Conservation (phyloP, 495 filamentous ascomycete genomes). For the Neurospora terricola region DNA sequence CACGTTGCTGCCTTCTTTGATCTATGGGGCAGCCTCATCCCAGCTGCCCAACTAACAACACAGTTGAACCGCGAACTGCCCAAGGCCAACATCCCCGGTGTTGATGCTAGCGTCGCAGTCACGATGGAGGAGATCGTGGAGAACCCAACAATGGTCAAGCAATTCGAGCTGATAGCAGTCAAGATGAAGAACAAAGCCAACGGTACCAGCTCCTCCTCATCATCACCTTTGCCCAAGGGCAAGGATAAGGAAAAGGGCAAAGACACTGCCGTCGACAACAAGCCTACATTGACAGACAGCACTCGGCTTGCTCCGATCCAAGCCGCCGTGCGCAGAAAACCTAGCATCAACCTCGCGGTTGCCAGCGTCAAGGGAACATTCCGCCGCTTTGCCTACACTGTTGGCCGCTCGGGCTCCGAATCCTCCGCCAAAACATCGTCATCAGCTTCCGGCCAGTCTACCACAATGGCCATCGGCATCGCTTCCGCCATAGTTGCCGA, state of each 20-base stretch:
- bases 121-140: constrained; percentile 39
- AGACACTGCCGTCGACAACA: neutral
- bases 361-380: constrained; percentile 14
- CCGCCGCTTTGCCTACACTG: constrained; percentile 23
- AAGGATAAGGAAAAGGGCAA: constrained; percentile 11
- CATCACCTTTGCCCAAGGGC: neutral
- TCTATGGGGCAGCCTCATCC: constrained; percentile 37
- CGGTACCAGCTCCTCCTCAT: neutral
- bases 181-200: constrained; percentile 23
- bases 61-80: constrained; percentile 32
- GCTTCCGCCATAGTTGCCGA: constrained; percentile 19
- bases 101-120: constrained; percentile 13
- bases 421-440: constrained; percentile 4
- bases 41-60: constrained; percentile 33
- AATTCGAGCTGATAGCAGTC: constrained; percentile 36
- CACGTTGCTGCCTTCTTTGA: constrained; percentile 40
- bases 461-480: constrained; percentile 13
- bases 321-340: constrained; percentile 10
- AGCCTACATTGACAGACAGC: neutral
- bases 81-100: constrained; percentile 8
- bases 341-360: constrained; percentile 16
- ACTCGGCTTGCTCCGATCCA: neutral
- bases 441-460: neutral
- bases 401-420: constrained; percentile 7
- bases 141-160: constrained; percentile 37